Evolutionary conservation across 306 rosid species (phyloP).

Genomic region (Quercus gilva): DNA sequence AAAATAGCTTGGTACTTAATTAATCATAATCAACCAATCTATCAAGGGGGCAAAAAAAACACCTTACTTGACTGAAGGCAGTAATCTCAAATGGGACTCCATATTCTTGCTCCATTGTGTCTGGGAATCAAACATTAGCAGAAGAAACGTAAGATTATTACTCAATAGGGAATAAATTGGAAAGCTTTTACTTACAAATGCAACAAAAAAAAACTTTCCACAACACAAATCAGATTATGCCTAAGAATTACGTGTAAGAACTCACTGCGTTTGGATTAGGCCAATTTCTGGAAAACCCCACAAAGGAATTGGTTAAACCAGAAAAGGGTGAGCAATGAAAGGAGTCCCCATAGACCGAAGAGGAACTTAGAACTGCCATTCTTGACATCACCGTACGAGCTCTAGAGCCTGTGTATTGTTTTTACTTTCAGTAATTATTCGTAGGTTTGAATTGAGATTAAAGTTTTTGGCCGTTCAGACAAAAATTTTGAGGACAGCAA

Average conservation of each 20-base stretch:
- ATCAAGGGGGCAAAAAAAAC: neutral
- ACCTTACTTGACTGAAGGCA: slow-evolving; percentile 51
- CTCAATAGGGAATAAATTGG: neutral
- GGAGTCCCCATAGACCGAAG: slow-evolving; percentile 26
- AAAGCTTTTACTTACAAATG: neutral
- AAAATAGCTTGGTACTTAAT: neutral
- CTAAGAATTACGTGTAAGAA: neutral
- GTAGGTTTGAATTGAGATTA: neutral
- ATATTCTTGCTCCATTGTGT: slow-evolving; percentile 30
- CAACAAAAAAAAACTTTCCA: neutral
- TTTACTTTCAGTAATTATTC: neutral
- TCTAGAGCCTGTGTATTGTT: slow-evolving; percentile 48
- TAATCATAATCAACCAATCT: neutral
- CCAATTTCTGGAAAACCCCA: slow-evolving; percentile 25
- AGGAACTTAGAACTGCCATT: slow-evolving; percentile 27
- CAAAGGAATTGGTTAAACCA: slow-evolving; percentile 12
- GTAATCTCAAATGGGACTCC: slow-evolving; percentile 19
- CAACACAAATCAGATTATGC: neutral
- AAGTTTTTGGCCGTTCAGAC: neutral
- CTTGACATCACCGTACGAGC: slow-evolving; percentile 36
- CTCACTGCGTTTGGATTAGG: slow-evolving; percentile 42
- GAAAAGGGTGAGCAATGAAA: slow-evolving; percentile 26
- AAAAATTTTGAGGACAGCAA: neutral
- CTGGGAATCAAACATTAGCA: slow-evolving; percentile 18
- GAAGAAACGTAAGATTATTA: slow-evolving; percentile 1